phyloP scores from a whole-genome alignment of 2,329 filamentous ascomycete genomes.

The Pseudocercospora macadamiae region DNA sequence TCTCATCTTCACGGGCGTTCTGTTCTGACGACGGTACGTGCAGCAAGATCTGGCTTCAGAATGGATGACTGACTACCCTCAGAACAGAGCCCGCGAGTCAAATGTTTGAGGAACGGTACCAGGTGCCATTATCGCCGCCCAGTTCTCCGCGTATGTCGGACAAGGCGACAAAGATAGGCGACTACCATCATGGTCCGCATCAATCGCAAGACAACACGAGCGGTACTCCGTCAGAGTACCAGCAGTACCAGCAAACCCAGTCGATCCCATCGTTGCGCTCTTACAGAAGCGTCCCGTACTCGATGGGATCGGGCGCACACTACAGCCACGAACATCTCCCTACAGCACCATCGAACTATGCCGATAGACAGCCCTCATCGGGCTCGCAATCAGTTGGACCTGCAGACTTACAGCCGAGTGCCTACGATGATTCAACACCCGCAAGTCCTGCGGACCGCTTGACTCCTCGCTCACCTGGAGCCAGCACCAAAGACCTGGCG shows the following conservation, averaged over 20 bases:
- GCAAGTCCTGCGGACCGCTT: constrained; percentile 50
- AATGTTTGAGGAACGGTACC: constrained; percentile 48
- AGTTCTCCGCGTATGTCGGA: constrained; percentile 56
- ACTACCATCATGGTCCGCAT: constrained; percentile 42
- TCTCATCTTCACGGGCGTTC: neutral
- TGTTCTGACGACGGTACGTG: constrained; percentile 3
- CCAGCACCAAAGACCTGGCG: constrained; percentile 38
- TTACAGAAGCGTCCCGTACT: constrained; percentile 49
- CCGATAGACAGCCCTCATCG: constrained; percentile 16
- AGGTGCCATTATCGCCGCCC: constrained; percentile 53
- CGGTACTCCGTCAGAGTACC: neutral
- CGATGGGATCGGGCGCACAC: constrained; percentile 33
- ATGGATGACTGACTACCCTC: constrained; percentile 1
- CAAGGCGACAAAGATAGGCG: constrained; percentile 46
- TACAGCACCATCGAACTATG: constrained; percentile 1
- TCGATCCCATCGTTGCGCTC: constrained; percentile 43
- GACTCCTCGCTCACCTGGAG: constrained; percentile 47
- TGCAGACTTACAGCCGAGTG: constrained; percentile 25
- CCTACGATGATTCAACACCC: constrained; percentile 49
- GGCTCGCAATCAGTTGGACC: constrained; percentile 16
- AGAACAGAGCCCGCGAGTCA: constrained; percentile 20
- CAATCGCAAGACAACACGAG: neutral
- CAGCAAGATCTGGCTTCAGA: neutral
- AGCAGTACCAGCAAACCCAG: constrained; percentile 15
- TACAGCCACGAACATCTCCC: neutral